Conservation (phyloP, 116 monocot genomes). For the Thalassia testudinum region DNA sequence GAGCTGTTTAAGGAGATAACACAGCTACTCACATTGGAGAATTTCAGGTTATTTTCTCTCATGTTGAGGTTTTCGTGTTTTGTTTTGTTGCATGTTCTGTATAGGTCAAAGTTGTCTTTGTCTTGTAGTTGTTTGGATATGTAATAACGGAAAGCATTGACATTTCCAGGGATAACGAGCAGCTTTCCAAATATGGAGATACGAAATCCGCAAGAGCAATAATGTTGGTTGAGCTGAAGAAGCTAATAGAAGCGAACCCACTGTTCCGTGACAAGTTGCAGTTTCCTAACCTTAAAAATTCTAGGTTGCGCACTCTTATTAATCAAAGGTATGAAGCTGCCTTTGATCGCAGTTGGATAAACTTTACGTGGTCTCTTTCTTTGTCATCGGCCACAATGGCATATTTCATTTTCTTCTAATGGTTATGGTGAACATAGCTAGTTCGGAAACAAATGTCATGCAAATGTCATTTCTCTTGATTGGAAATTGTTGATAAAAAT, state of each 20-base stretch:
- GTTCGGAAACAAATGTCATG: no score
- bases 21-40: slow-evolving; percentile 37
- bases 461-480: no score
- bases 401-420: no score
- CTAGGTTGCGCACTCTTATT: slow-evolving; percentile 42
- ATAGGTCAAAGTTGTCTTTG: neutral
- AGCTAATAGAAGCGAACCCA: slow-evolving; percentile 54
- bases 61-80: neutral
- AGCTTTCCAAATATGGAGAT: slow-evolving; percentile 57
- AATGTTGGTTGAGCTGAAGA: slow-evolving; percentile 58
- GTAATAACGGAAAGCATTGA: neutral
- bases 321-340: slow-evolving; percentile 36
- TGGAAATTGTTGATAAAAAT: no score
- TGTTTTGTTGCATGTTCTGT: neutral
- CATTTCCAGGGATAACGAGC: slow-evolving; percentile 39
- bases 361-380: no score
- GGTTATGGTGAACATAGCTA: no score
- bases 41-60: slow-evolving; percentile 23
- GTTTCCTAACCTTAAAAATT: slow-evolving; percentile 40
- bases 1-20: slow-evolving; percentile 54
- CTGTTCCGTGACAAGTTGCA: slow-evolving; percentile 40
- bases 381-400: no score
- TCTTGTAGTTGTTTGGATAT: neutral
- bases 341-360: neutral
- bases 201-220: slow-evolving; percentile 46